Evolutionary conservation across 805 yeast genomes (phyloP), one percentile per base, ranked within the genome.

Genomic region (Blastobotrys americana): DNA sequence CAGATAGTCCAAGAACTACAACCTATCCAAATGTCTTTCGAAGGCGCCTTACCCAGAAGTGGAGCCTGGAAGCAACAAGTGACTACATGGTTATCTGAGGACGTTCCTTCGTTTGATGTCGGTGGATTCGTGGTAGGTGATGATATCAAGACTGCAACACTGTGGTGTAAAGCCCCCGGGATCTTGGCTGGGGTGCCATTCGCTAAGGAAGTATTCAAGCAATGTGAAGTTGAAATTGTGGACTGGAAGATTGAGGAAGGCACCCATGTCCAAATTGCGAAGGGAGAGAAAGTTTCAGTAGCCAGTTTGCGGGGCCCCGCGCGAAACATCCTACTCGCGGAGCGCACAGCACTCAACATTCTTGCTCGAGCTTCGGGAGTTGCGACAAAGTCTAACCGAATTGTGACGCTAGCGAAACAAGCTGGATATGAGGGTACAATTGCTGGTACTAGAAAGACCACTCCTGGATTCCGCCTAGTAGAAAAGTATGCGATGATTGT

Each of bases 391-490:
- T 78, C 93, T 0, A 64, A 68, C 42, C 63, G 67, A 22, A 74
- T 89, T 3, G 67, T 79, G 42, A 58, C 65, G 4, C 62, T 76
- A 46, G 96, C 96, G 1, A 73, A 79, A 45, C 65, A 73, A 35
- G 66, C 74, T 3, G 93, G 94, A 0, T 90, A 78, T 59, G 67
- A 67, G 3, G 97, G 97, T 0, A 73, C 82, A 19, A 87, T 89
- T 60, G 97, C 97, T 0, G 97, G 97, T 4, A 89, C 97, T 1
- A 76, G 97, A 60, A 89, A 89, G 66, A 90, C 97, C n/a, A 90
- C 97, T 0, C 97, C 97, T 0, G 97, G 97, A 0, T 73, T 89
- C 50, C 77, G 97, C 57, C 70, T 81, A 36, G 66, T 90, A 46
- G 97, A 89, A 60, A 89, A 89, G 62, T 89, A 89, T 65, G 82